Percentiles rank a stretch among this genome's conserved stretches.
Conservation (phyloP, 805 yeast species). For the Schwanniomyces vanrijiae region DNA sequence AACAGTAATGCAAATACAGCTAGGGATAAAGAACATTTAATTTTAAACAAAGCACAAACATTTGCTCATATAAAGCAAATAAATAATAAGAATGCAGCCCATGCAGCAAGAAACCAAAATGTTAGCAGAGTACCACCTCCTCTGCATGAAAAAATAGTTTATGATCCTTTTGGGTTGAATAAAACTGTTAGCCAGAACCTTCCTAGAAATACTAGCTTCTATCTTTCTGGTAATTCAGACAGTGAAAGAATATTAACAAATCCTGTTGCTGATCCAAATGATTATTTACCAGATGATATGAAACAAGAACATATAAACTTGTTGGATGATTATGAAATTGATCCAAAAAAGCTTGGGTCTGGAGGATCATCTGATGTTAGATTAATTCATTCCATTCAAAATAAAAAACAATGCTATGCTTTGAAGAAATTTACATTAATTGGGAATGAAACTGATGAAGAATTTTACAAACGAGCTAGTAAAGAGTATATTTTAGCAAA, state of each 20-base stretch:
- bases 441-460: slow-evolving; percentile 59
- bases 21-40: slow-evolving; percentile 11
- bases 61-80: slow-evolving; percentile 35
- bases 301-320: slow-evolving; percentile 49
- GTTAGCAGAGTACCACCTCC: slow-evolving; percentile 8
- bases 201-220: slow-evolving; percentile 28
- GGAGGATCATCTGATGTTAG: slow-evolving; percentile 75
- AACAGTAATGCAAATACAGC: slow-evolving; percentile 11
- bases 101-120: slow-evolving; percentile 11
- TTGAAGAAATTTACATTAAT: slow-evolving; percentile 64
- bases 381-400: slow-evolving; percentile 31
- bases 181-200: slow-evolving; percentile 23
- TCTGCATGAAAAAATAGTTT: slow-evolving; percentile 46
- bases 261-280: slow-evolving; percentile 68
- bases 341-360: slow-evolving; percentile 55
- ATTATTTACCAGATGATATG: slow-evolving; percentile 54
- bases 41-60: slow-evolving; percentile 34
- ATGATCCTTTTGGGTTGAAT: slow-evolving; percentile 65
- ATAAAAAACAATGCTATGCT: slow-evolving; percentile 54
- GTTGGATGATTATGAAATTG: slow-evolving; percentile 54
- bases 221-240: slow-evolving; percentile 33
- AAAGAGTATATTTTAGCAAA: slow-evolving; percentile 66
- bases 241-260: slow-evolving; percentile 53
- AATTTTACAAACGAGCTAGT: slow-evolving; percentile 62
- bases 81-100: slow-evolving; percentile 28